These are phyloP conservation scores for Pestalotiopsis sp. DNA, from an alignment of 2,329 filamentous ascomycete species.

Conservation along the genomic window DNA sequence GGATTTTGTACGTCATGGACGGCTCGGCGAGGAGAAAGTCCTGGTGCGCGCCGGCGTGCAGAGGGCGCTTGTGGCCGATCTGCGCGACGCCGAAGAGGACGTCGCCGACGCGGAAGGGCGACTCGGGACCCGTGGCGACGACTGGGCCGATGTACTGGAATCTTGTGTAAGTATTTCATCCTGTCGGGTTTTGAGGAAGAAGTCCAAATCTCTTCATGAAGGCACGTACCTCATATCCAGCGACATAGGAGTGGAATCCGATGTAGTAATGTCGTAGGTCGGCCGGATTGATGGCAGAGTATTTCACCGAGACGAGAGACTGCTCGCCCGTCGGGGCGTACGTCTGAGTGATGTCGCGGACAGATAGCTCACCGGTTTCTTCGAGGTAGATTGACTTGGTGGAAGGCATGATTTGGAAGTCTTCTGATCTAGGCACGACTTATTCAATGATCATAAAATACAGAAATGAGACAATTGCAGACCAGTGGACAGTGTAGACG, in stretches of 20 bases:
- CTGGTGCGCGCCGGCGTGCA: slow-evolving; percentile 22
- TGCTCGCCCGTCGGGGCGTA: slow-evolving; percentile 17
- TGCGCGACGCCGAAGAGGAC: slow-evolving; percentile 20
- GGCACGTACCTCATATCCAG: slow-evolving; percentile 21
- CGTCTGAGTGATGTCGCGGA: slow-evolving; percentile 8
- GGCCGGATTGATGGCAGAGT: slow-evolving; percentile 25
- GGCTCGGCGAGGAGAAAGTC: slow-evolving; percentile 20
- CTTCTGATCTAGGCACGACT: not conserved
- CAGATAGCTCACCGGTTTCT: slow-evolving; percentile 2
- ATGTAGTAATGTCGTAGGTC: slow-evolving; percentile 23
- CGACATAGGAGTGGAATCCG: slow-evolving; percentile 22
- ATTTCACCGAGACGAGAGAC: slow-evolving; percentile 18
- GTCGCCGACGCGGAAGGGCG: slow-evolving; percentile 17
- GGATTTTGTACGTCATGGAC: slow-evolving; percentile 11
- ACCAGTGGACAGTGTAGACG: too few relatives aligned
- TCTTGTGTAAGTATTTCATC: not conserved
- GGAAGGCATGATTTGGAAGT: not conserved
- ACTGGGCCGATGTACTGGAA: slow-evolving; percentile 18
- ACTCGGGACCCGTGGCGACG: slow-evolving; percentile 13
- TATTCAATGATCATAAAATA: too few relatives aligned
- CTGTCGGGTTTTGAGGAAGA: not conserved
- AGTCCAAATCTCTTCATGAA: too few relatives aligned
- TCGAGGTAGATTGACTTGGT: slow-evolving; percentile 16
- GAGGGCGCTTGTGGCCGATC: slow-evolving; percentile 17
- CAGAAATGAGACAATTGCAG: too few relatives aligned